These are phyloP conservation scores for Alternaria conjuncta DNA, from an alignment of 2,329 filamentous ascomycete species.

Conservation along the genomic window DNA sequence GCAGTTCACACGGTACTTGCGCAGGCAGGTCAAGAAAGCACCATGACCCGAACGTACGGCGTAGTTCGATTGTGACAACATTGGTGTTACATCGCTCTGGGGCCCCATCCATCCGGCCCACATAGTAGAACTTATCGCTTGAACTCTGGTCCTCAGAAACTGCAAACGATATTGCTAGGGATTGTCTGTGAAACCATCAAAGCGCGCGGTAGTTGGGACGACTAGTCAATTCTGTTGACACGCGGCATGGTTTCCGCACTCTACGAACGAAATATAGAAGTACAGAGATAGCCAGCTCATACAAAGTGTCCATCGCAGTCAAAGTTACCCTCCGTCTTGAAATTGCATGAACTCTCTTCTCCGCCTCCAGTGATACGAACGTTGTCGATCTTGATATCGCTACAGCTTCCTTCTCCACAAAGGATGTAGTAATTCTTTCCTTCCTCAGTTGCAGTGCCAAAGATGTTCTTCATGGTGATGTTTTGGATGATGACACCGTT, in stretches of 20 bases:
- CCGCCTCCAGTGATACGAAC: constrained; percentile 50
- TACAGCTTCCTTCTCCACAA: constrained; percentile 59
- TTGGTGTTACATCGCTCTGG: background rate
- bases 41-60: background rate
- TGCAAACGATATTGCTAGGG: background rate
- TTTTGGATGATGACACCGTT: constrained; percentile 53
- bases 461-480: constrained; percentile 49
- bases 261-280: background rate
- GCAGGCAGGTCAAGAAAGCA: background rate
- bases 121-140: background rate
- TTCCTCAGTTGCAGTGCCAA: constrained; percentile 39
- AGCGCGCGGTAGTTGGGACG: background rate
- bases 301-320: constrained; percentile 29
- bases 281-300: background rate
- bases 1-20: background rate
- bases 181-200: background rate
- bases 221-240: background rate
- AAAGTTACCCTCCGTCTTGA: constrained; percentile 35
- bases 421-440: constrained; percentile 58
- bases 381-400: constrained; percentile 59
- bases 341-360: constrained; percentile 39
- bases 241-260: background rate
- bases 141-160: background rate
- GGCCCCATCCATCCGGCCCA: background rate
- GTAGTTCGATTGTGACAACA: background rate